phyloP scores from a whole-genome alignment of 495 filamentous ascomycete species.

The Penicillium desertorum region DNA sequence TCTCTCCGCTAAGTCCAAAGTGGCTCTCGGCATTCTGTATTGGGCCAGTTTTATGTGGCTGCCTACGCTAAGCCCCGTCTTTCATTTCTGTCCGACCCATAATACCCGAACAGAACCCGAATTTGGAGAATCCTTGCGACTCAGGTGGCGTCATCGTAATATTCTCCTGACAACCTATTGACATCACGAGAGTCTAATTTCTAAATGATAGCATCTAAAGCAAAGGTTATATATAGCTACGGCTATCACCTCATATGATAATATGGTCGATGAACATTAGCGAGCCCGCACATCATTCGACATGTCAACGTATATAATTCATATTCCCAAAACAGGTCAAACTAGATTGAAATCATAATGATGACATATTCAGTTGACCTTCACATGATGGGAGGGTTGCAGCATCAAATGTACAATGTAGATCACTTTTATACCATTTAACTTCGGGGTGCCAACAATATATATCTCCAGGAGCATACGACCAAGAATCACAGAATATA shows the following conservation, averaged over 20 bases:
- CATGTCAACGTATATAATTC: not conserved
- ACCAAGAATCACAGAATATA: not conserved
- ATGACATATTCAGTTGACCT: not conserved
- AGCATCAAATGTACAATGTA: not conserved
- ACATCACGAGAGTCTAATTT: no score
- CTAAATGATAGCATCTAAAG: no score
- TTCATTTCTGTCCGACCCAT: not conserved
- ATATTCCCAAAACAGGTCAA: not conserved
- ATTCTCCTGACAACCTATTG: no score
- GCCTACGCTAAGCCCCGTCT: constrained; percentile 9
- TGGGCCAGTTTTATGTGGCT: constrained; percentile 6
- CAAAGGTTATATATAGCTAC: no score
- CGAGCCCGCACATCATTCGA: not conserved
- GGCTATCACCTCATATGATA: not conserved
- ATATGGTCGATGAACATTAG: not conserved
- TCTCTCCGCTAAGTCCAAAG: not conserved
- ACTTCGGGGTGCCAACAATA: not conserved
- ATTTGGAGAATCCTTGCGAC: not conserved
- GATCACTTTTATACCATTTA: not conserved
- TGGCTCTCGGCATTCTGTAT: constrained; percentile 3
- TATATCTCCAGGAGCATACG: not conserved
- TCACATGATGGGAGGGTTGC: not conserved
- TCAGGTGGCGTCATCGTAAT: not conserved
- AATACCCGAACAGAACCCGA: not conserved
- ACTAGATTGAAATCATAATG: constrained; percentile 2